Percentiles rank a stretch among this genome's conserved stretches.
phyloP scores from a whole-genome alignment of 1,139 yeast genomes.

The Zygosaccharomyces pseudobailii region DNA sequence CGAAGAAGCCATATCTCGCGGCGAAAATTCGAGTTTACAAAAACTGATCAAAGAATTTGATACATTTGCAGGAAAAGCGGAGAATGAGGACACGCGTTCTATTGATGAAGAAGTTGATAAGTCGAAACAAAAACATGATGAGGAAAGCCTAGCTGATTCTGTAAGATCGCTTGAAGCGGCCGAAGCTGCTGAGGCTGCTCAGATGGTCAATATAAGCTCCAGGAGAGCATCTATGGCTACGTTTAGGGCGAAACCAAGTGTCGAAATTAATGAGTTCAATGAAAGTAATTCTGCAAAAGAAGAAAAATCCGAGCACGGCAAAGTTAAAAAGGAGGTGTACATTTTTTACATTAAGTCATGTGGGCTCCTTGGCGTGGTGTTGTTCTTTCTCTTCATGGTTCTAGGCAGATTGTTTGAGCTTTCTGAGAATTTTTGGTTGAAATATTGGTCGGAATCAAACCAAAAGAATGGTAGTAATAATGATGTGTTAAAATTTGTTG shows the following conservation, averaged over 20 bases:
- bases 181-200: conserved; percentile 13
- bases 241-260: conserved; percentile 34
- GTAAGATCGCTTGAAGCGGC: conserved; percentile 3
- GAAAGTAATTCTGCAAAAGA: conserved; percentile 38
- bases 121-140: not conserved
- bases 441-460: conserved; percentile 55
- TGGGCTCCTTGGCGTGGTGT: conserved; percentile 47
- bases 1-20: conserved; percentile 43
- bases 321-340: conserved; percentile 61
- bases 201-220: conserved; percentile 30
- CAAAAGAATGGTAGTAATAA: conserved; percentile 45
- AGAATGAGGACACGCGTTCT: conserved; percentile 3
- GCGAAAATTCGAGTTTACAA: conserved; percentile 39
- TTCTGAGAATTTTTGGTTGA: conserved; percentile 52
- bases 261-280: conserved; percentile 24
- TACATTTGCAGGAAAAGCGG: conserved; percentile 8
- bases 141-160: not conserved
- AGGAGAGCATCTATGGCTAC: conserved; percentile 63
- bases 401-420: conserved; percentile 47
- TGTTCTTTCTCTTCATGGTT: conserved; percentile 42
- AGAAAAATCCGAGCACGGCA: conserved; percentile 52
- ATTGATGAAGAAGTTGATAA: not conserved
- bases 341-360: conserved; percentile 62
- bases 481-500: conserved; percentile 48
- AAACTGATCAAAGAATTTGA: conserved; percentile 58